A percentile compares a stretch with the other conserved stretches of the same genome.
Conservation (phyloP, 176 grass and related monocot genomes). For the Alopecurus myosuroides region DNA sequence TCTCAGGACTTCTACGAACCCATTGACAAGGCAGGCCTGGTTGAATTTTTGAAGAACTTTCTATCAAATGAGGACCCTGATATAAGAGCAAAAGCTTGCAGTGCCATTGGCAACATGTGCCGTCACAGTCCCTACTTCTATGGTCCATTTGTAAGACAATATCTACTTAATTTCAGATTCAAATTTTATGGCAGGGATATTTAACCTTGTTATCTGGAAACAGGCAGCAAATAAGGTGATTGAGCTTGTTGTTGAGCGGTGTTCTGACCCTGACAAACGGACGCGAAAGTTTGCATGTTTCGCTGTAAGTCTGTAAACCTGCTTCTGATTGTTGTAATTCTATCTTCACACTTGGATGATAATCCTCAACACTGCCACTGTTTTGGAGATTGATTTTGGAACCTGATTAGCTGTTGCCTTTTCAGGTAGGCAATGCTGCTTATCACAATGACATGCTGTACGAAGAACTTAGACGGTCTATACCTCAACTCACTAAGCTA, state of each 20-base stretch:
- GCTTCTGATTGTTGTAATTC: neutral
- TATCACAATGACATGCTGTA: slow-evolving; percentile 94
- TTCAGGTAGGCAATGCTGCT: slow-evolving; percentile 93
- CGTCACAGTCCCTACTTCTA: slow-evolving; percentile 92
- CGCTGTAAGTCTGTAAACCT: slow-evolving; percentile 55
- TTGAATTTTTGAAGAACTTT: slow-evolving; percentile 68
- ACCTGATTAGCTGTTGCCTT: neutral
- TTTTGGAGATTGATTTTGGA: neutral
- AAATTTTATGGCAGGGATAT: slow-evolving; percentile 1
- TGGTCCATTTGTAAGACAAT: slow-evolving; percentile 67
- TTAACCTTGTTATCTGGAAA: slow-evolving; percentile 20
- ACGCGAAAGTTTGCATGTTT: slow-evolving; percentile 97
- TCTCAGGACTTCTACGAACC: slow-evolving; percentile 81
- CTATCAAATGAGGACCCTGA: slow-evolving; percentile 63
- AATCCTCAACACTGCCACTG: neutral
- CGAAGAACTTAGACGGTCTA: slow-evolving; percentile 63
- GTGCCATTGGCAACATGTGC: slow-evolving; percentile 98
- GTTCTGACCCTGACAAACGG: slow-evolving; percentile 85
- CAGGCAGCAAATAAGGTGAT: slow-evolving; percentile 69
- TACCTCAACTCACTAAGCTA: slow-evolving; percentile 79
- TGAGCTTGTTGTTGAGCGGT: slow-evolving; percentile 87
- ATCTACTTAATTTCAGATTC: neutral
- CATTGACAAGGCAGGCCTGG: slow-evolving; percentile 73
- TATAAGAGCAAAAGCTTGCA: slow-evolving; percentile 96
- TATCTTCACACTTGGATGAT: neutral